Percentiles rank a stretch among this genome's conserved stretches.
phyloP scores from a whole-genome alignment of 2,329 filamentous ascomycete species.

The Tolypocladium endophyticum region DNA sequence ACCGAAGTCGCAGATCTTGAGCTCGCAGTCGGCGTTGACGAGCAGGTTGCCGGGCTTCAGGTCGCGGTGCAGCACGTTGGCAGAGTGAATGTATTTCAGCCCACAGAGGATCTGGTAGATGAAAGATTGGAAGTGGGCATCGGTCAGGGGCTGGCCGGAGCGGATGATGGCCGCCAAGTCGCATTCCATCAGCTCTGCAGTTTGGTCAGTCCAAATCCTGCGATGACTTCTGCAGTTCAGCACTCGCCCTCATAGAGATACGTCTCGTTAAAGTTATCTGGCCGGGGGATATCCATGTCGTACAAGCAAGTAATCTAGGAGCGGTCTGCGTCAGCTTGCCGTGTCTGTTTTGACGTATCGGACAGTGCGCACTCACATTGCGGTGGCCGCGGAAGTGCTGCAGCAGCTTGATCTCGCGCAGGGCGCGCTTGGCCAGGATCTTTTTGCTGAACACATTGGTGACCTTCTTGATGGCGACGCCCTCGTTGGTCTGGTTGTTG shows the following conservation, averaged over 20 bases:
- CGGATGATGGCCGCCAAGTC: slow-evolving; percentile 96
- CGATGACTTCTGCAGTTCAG: background rate
- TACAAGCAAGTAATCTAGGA: slow-evolving; percentile 91
- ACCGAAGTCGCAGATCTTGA: slow-evolving; percentile 98
- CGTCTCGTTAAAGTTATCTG: slow-evolving; percentile 97
- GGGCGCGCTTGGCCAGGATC: slow-evolving; percentile 93
- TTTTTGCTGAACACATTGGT: slow-evolving; percentile 99
- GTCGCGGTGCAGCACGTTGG: slow-evolving; percentile 93
- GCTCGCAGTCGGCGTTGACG: slow-evolving; percentile 97
- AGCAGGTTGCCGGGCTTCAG: slow-evolving; percentile 94
- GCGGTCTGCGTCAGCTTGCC: background rate
- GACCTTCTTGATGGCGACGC: slow-evolving; percentile 98
- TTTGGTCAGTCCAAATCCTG: background rate
- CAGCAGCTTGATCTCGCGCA: slow-evolving; percentile 96
- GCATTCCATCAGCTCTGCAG: slow-evolving; percentile 92
- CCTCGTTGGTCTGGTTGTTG: slow-evolving; percentile 82
- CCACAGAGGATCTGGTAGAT: slow-evolving; percentile 99
- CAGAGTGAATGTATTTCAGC: slow-evolving; percentile 97
- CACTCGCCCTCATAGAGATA: slow-evolving; percentile 90
- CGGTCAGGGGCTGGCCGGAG: slow-evolving; percentile 91
- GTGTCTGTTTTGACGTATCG: background rate
- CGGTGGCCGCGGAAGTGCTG: slow-evolving; percentile 92
- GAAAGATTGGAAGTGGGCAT: slow-evolving; percentile 98
- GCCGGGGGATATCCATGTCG: slow-evolving; percentile 97
- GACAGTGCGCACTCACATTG: slow-evolving; percentile 48